These are phyloP conservation scores for Cladosporium sp. DNA, from an alignment of 2,329 filamentous ascomycete species.

Conservation along the genomic window DNA sequence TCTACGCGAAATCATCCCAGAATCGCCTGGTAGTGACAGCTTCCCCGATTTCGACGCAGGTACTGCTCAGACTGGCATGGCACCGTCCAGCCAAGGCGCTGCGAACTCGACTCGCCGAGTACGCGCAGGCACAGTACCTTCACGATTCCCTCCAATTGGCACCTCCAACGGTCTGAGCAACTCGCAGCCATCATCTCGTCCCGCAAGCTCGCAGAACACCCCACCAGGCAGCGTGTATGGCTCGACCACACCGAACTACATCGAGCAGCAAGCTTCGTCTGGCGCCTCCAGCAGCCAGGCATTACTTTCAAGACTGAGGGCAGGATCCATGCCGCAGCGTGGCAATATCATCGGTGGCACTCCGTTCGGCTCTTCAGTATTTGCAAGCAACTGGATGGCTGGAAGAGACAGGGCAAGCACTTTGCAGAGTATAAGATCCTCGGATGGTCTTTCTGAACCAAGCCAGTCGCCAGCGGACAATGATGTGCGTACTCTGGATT, in stretches of 20 bases:
- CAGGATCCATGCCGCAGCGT: slow-evolving; percentile 91
- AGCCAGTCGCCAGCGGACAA: slow-evolving; percentile 81
- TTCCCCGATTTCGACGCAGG: slow-evolving; percentile 78
- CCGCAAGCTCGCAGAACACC: slow-evolving; percentile 45
- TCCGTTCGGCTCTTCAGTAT: slow-evolving; percentile 87
- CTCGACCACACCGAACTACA: slow-evolving; percentile 36
- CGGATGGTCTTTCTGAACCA: slow-evolving; percentile 83
- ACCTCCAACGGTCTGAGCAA: slow-evolving; percentile 52
- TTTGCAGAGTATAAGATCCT: slow-evolving; percentile 83
- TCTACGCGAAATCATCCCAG: slow-evolving; percentile 93
- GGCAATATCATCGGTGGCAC: slow-evolving; percentile 63
- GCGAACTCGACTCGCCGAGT: slow-evolving; percentile 61
- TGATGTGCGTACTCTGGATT: slow-evolving; percentile 91
- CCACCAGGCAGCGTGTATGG: slow-evolving; percentile 82
- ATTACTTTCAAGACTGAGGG: slow-evolving; percentile 79
- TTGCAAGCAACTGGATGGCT: slow-evolving; percentile 80
- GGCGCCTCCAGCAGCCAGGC: slow-evolving; percentile 62
- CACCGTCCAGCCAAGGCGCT: slow-evolving; percentile 25
- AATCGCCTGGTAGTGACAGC: slow-evolving; percentile 87
- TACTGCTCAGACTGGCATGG: slow-evolving; percentile 27
- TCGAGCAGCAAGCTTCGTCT: slow-evolving; percentile 43
- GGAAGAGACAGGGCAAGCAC: slow-evolving; percentile 83
- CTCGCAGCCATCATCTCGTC: slow-evolving; percentile 47
- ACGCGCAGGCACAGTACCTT: slow-evolving; percentile 93
- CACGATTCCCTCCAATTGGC: slow-evolving; percentile 80